Evolutionary conservation across 2,329 filamentous ascomycete genomes (phyloP).

Genomic region (Ceratocystis alfenasii): DNA sequence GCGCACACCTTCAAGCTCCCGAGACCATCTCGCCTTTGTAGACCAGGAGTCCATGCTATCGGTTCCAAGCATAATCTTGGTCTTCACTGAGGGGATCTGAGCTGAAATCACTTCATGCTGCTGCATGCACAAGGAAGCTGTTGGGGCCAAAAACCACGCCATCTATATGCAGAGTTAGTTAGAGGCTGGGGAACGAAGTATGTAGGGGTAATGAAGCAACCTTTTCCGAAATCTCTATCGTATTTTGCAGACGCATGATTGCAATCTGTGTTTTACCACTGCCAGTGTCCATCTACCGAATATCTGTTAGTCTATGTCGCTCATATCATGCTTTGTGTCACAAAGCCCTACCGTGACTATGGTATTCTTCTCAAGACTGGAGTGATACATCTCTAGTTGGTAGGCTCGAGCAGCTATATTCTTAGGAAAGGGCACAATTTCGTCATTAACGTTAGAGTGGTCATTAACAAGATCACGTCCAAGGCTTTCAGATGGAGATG

Average conservation of each 20-base stretch:
- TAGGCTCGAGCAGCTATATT: constrained; percentile 46
- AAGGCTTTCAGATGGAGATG: background rate
- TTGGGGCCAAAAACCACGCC: constrained; percentile 65
- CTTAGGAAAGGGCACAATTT: background rate
- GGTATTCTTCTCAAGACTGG: constrained; percentile 55
- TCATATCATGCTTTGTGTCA: constrained; percentile 22
- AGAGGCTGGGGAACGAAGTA: constrained; percentile 21
- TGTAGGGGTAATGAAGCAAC: background rate
- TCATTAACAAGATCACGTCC: background rate
- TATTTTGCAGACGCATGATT: constrained; percentile 15
- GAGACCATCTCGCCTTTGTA: constrained; percentile 53
- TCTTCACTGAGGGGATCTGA: constrained; percentile 48
- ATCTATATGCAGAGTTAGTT: constrained; percentile 34
- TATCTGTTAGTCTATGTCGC: background rate
- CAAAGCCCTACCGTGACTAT: constrained; percentile 51
- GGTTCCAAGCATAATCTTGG: constrained; percentile 52
- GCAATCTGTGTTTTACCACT: constrained; percentile 65
- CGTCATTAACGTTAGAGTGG: background rate
- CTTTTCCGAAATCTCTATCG: constrained; percentile 2
- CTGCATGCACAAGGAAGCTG: constrained; percentile 53
- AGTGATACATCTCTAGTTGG: constrained; percentile 63
- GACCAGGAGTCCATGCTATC: constrained; percentile 66
- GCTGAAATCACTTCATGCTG: constrained; percentile 48
- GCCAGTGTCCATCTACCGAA: constrained; percentile 64
- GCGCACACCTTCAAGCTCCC: constrained; percentile 48